A percentile compares a stretch with the other conserved stretches of the same genome.
Conservation (phyloP, 352 stramenopile genomes). For the Globisporangium acanthophoron region DNA sequence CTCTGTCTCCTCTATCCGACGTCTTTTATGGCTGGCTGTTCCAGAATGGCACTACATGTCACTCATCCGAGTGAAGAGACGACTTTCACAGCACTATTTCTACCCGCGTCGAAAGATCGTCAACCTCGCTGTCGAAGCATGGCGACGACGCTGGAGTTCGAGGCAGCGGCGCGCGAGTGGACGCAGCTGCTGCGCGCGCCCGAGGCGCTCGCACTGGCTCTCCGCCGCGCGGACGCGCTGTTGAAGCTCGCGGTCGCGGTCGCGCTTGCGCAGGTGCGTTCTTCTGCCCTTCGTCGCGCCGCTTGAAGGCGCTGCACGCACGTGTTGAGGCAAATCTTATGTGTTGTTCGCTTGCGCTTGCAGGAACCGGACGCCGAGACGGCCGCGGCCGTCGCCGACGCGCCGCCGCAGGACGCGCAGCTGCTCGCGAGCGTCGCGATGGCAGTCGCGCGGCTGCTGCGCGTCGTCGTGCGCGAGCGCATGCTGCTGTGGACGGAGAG, state of each 20-base stretch:
- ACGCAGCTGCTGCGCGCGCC: conserved; percentile 26
- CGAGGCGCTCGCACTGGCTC: conserved; percentile 18
- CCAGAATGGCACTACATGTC: neutral
- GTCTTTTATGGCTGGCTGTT: neutral
- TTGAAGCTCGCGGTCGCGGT: conserved; percentile 34
- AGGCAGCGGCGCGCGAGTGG: conserved; percentile 31
- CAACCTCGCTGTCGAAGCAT: neutral
- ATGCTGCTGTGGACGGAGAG: conserved; percentile 52
- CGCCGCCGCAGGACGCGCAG: conserved; percentile 28
- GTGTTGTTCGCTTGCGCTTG: too few species aligned
- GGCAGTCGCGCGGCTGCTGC: conserved; percentile 38
- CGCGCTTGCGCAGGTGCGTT: conserved; percentile 7
- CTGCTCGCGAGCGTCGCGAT: conserved; percentile 28
- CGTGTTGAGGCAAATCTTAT: neutral
- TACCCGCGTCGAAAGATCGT: too few species aligned
- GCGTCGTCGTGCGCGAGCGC: conserved; percentile 36
- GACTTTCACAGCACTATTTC: too few species aligned
- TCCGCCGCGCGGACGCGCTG: conserved; percentile 16
- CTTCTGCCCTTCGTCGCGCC: neutral
- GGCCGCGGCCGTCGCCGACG: neutral
- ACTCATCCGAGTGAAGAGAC: neutral
- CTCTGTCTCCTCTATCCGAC: neutral
- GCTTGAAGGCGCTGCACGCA: too few species aligned
- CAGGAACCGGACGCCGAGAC: neutral
- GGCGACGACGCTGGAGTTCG: conserved; percentile 20